Evolutionary conservation across 1,284 basidiomycete species (phyloP).

Genomic region (Pulveroboletus sp.): DNA sequence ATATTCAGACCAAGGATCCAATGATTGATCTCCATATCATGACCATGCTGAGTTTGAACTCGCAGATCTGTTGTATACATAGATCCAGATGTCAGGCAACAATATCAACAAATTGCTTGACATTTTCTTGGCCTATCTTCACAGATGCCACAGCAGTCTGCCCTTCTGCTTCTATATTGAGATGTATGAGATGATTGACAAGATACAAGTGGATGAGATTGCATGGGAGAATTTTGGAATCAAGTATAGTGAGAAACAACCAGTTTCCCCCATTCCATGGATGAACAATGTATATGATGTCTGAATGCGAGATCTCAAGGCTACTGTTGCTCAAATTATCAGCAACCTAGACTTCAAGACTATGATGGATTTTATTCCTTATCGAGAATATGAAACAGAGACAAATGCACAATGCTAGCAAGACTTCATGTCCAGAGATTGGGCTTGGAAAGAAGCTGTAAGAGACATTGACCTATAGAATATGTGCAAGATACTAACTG

Average conservation of each 20-base stretch:
- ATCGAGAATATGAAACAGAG: not conserved
- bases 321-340: not conserved
- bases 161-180: not conserved
- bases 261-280: not conserved
- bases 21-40: not conserved
- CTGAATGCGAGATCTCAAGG: not conserved
- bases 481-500: too few relatives aligned
- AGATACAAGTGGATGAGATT: not conserved
- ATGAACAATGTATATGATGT: not conserved
- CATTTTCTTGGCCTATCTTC: not conserved
- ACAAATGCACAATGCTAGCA: not conserved
- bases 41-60: not conserved
- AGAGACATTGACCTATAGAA: not conserved
- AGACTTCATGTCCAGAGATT: constrained; percentile 9
- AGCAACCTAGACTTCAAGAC: not conserved
- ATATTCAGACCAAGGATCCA: not conserved
- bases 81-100: not conserved
- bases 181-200: not conserved
- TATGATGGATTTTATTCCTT: not conserved
- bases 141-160: not conserved
- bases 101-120: not conserved
- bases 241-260: not conserved
- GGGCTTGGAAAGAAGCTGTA: constrained; percentile 6
- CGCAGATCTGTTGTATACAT: not conserved
- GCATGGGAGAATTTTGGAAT: not conserved